Evolutionary conservation across 108 stramenopile genomes (phyloP).

Genomic region (Bacterosira constricta): DNA sequence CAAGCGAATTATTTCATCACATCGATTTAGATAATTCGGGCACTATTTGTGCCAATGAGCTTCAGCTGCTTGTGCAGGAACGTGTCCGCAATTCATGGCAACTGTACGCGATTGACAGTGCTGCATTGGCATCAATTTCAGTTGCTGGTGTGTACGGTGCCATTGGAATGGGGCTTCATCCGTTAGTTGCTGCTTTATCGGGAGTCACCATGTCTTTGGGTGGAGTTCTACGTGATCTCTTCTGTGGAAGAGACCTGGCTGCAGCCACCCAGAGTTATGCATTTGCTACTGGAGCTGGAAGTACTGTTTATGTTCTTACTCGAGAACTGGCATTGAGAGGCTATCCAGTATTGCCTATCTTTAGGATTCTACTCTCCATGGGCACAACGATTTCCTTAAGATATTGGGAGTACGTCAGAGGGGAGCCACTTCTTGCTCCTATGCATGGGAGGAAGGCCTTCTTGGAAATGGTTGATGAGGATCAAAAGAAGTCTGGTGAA

Average conservation of each 20-base stretch:
- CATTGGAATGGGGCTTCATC: slow-evolving; percentile 30
- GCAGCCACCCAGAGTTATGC: slow-evolving; percentile 33
- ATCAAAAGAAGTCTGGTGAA: too few species aligned
- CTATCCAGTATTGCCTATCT: not conserved
- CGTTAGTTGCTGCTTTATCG: slow-evolving; percentile 22
- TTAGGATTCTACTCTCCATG: not conserved
- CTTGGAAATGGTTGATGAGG: too few species aligned
- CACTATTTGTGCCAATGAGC: slow-evolving; percentile 6
- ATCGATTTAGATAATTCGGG: slow-evolving; percentile 14
- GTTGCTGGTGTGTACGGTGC: slow-evolving; percentile 40
- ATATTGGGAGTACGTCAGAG: slow-evolving; percentile 17
- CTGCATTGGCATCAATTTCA: slow-evolving; percentile 28
- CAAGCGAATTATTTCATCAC: slow-evolving; percentile 2
- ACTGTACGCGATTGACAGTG: slow-evolving; percentile 39
- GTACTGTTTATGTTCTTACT: slow-evolving; percentile 17
- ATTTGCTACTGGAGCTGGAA: slow-evolving; percentile 23
- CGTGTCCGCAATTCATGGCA: slow-evolving; percentile 6
- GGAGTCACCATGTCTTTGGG: slow-evolving; percentile 51
- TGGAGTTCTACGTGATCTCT: slow-evolving; percentile 44
- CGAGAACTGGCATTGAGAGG: slow-evolving; percentile 22
- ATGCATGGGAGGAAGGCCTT: slow-evolving; percentile 24
- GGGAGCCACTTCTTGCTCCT: slow-evolving; percentile 14
- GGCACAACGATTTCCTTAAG: slow-evolving; percentile 15
- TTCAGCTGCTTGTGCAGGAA: slow-evolving; percentile 10
- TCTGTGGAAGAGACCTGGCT: slow-evolving; percentile 31